These are phyloP conservation scores for Bocquillonia castaneifolia DNA, from an alignment of 441 rosid genomes.

Conservation along the genomic window DNA sequence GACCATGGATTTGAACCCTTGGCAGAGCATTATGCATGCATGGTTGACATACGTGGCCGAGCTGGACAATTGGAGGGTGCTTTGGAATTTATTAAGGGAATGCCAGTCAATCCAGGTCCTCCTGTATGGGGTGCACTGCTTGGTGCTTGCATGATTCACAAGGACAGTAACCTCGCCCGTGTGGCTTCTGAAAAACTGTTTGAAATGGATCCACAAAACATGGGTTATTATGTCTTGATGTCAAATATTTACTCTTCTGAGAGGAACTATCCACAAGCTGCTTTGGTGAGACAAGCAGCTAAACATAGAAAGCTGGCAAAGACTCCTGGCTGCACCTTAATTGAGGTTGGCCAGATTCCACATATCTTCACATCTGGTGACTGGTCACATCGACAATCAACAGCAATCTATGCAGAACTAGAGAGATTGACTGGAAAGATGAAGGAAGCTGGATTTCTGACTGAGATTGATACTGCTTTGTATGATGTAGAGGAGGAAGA, in stretches of 20 bases:
- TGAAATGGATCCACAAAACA: constrained; percentile 57
- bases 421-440: constrained; percentile 59
- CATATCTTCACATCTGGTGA: constrained; percentile 72
- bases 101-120: constrained; percentile 56
- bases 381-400: constrained; percentile 54
- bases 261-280: constrained; percentile 61
- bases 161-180: constrained; percentile 52
- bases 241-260: constrained; percentile 66
- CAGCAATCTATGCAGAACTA: constrained; percentile 51
- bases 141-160: constrained; percentile 82
- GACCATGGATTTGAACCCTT: constrained; percentile 49
- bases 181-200: constrained; percentile 57
- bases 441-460: constrained; percentile 67
- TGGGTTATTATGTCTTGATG: constrained; percentile 61
- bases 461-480: constrained; percentile 54
- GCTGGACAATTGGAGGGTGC: constrained; percentile 68
- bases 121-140: constrained; percentile 66
- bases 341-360: constrained; percentile 58
- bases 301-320: constrained; percentile 54
- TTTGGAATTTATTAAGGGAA: constrained; percentile 48
- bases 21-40: constrained; percentile 67
- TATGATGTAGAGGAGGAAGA: constrained; percentile 91
- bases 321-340: constrained; percentile 73
- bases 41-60: constrained; percentile 76
- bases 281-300: constrained; percentile 55